phyloP scores from a whole-genome alignment of 1,139 yeast species.

The Blastobotrys arbuscula region DNA sequence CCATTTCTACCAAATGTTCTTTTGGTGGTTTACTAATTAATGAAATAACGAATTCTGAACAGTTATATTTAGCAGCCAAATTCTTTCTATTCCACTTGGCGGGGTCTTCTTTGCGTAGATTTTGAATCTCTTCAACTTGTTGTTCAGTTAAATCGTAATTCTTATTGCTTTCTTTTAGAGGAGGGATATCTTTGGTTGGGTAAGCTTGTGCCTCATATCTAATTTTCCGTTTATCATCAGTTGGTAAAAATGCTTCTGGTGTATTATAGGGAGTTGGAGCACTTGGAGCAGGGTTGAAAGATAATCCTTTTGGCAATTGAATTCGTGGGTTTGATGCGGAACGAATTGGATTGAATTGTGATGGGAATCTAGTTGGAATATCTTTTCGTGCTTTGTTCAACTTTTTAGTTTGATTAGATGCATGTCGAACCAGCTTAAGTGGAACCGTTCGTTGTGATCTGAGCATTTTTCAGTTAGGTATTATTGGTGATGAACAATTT shows the following conservation, averaged over 20 bases:
- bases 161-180: constrained; percentile 43
- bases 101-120: constrained; percentile 59
- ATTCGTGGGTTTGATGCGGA: constrained; percentile 39
- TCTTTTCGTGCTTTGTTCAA: constrained; percentile 9
- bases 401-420: constrained; percentile 5
- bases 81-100: constrained; percentile 59
- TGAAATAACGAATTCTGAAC: constrained; percentile 51
- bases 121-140: constrained; percentile 55
- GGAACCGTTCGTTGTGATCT: neutral
- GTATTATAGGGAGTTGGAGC: constrained; percentile 56
- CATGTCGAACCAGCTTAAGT: neutral
- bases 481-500: neutral
- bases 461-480: neutral
- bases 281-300: constrained; percentile 39
- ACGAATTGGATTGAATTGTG: constrained; percentile 38
- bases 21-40: constrained; percentile 44
- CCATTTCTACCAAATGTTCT: constrained; percentile 42
- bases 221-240: constrained; percentile 51
- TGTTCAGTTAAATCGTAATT: constrained; percentile 56
- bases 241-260: constrained; percentile 69
- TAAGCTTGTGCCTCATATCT: constrained; percentile 26
- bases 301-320: constrained; percentile 36
- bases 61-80: constrained; percentile 58
- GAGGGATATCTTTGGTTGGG: constrained; percentile 34
- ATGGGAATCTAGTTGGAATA: constrained; percentile 32